Base-by-base conservation (phyloP, 2,329 filamentous ascomycete species). In the Cladosporium sphaerospermum region DNA sequence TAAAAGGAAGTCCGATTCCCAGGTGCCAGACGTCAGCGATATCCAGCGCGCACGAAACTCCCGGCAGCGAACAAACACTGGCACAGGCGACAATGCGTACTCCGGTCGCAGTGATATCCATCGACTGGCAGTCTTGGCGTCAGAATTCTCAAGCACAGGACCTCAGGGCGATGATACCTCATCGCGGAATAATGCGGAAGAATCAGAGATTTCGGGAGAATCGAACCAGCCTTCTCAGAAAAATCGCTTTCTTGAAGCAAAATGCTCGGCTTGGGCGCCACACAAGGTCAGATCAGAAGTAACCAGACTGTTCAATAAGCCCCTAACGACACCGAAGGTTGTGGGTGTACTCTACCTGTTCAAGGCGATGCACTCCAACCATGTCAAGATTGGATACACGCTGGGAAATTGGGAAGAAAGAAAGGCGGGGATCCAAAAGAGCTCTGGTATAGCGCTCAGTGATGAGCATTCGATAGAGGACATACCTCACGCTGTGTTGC, bases 381-480 rank as follows among this genome's bases (percentile, higher is more conserved):
- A 45, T 45, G 42, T 45, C 42, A 45, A 45, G 42, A 45, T 45
- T 28, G 42, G 42, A 28, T 45, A 45, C n/a, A 45, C 42, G 10
- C 42, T 45, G 10, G 23, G 42, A 3, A 33, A 45, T 11, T 45
- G 42, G 42, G 4, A 33, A 14, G 28, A 45, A 33, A 45, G 42
- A 28, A 45, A 33, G 23, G 10, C 42, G 28, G 42, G 32, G 6
- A 45, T 45, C n/a, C 6, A 32, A 28, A 8, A 23, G 16, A 45
- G n/a, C n/a, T 32, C 42, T 14, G 23, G 11, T n/a, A 45, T 45
- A 13, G 28, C 11, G 11, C 23, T 33, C 10, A 23, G 32, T 23
- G 9, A 45, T 23, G 32, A 9, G 11, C 3, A 32, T 28, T 2
- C 28, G 9, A 28, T 45, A 9, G 42, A 33, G 14, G 32, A 10